Evolutionary conservation across 2,329 filamentous ascomycete species (phyloP).

Genomic region (Diaporthe longicolla): DNA sequence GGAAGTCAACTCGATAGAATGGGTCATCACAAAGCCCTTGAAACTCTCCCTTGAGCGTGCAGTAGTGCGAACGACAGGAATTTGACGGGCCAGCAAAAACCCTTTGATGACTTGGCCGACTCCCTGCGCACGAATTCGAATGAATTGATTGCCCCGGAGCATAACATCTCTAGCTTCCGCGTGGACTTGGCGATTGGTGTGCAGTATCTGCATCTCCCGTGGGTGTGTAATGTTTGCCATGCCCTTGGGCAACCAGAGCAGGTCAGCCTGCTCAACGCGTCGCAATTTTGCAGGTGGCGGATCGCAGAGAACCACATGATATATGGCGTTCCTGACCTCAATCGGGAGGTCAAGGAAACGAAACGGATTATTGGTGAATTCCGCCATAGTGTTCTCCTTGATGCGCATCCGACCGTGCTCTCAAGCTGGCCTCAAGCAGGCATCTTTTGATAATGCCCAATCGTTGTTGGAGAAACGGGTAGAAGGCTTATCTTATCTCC

Average conservation of each 20-base stretch:
- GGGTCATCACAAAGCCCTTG: conserved; percentile 26
- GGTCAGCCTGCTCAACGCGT: conserved; percentile 31
- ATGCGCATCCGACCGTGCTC: background rate
- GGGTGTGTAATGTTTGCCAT: conserved; percentile 9
- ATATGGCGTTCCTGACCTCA: conserved; percentile 30
- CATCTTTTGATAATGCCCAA: background rate
- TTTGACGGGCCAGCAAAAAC: background rate
- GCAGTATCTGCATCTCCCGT: conserved; percentile 28
- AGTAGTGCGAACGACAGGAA: conserved; percentile 3
- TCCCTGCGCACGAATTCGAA: conserved; percentile 20
- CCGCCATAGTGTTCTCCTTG: background rate
- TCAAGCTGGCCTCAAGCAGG: background rate
- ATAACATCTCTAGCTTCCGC: conserved; percentile 32
- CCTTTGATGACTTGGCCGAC: conserved; percentile 30
- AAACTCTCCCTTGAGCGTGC: conserved; percentile 21
- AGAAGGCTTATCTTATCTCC: conserved; percentile 28
- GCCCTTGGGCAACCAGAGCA: conserved; percentile 10
- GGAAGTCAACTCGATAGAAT: background rate
- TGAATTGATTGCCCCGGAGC: conserved; percentile 32
- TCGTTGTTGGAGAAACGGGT: background rate
- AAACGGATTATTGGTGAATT: background rate
- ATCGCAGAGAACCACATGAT: conserved; percentile 30
- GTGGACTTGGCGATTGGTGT: conserved; percentile 32
- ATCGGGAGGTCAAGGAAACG: conserved; percentile 25
- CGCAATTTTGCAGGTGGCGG: conserved; percentile 21